Conservation (phyloP, 2,329 filamentous ascomycete species). For the Xylariaceae sp. region DNA sequence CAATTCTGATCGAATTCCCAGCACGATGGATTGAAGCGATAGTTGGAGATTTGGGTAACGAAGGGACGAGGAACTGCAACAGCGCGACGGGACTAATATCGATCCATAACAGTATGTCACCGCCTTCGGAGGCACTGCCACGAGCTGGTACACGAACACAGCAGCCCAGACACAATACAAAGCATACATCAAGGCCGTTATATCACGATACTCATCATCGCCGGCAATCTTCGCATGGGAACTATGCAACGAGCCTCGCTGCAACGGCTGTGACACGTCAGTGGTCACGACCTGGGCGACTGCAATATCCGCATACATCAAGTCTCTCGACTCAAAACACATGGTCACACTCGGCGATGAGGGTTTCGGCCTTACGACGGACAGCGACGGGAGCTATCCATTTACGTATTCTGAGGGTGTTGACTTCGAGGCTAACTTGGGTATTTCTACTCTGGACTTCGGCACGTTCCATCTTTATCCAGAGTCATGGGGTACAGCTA, state of each 20-base stretch:
- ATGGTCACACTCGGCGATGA: conserved; percentile 62
- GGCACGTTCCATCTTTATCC: conserved; percentile 40
- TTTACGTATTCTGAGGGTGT: conserved; percentile 49
- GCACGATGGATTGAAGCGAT: background rate
- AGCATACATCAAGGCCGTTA: conserved; percentile 46
- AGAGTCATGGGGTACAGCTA: conserved; percentile 33
- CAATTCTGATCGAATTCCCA: background rate
- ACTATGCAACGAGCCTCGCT: conserved; percentile 54
- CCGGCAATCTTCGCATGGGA: conserved; percentile 52
- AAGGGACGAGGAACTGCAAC: background rate
- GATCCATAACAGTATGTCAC: conserved; percentile 45
- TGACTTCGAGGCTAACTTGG: conserved; percentile 43
- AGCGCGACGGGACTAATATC: background rate
- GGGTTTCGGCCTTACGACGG: conserved; percentile 38
- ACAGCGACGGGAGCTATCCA: conserved; percentile 48
- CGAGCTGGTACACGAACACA: conserved; percentile 54
- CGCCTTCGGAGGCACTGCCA: conserved; percentile 52
- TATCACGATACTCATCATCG: conserved; percentile 46
- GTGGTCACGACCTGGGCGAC: conserved; percentile 58
- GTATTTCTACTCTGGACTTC: conserved; percentile 29
- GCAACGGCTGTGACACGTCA: conserved; percentile 50
- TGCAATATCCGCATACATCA: conserved; percentile 57
- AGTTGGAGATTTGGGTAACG: background rate
- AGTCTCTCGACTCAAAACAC: conserved; percentile 57
- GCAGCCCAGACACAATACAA: conserved; percentile 53